Conservation (phyloP, 768 basidiomycete genomes). For the Lactifluus piperatus region DNA sequence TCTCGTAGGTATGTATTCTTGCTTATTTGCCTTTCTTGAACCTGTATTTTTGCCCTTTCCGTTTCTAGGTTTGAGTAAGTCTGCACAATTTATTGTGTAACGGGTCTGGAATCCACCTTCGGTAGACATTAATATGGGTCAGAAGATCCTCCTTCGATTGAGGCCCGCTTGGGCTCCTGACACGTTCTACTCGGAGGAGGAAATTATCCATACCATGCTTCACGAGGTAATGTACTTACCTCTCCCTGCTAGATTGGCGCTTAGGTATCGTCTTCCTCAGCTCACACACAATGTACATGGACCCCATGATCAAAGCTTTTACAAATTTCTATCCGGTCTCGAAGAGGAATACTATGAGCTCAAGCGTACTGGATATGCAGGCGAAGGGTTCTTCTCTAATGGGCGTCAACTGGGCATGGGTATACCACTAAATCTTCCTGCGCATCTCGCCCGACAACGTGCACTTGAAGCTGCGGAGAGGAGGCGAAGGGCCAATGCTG, state of each 20-base stretch:
- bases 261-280: constrained; percentile 30
- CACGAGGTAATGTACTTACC: constrained; percentile 53
- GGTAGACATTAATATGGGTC: constrained; percentile 69
- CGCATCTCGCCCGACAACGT: constrained; percentile 51
- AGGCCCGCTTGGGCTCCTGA: constrained; percentile 60
- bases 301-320: constrained; percentile 81
- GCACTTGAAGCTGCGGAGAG: constrained; percentile 80
- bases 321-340: constrained; percentile 59
- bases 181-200: constrained; percentile 67
- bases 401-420: constrained; percentile 63
- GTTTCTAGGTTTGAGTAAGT: constrained; percentile 21
- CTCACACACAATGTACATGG: constrained; percentile 86
- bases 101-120: constrained; percentile 6
- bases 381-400: constrained; percentile 83
- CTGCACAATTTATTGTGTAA: not conserved
- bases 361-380: constrained; percentile 72
- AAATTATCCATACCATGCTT: constrained; percentile 77
- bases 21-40: too few relatives aligned
- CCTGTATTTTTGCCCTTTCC: not conserved
- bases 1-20: constrained; percentile 51
- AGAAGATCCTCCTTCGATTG: constrained; percentile 77
- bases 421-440: constrained; percentile 59
- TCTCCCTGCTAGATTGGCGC: not conserved
- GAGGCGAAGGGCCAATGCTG: constrained; percentile 37
- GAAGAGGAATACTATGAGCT: constrained; percentile 83